Base-by-base conservation (phyloP, 1,284 basidiomycete genomes). In the Ceratobasidium sp. region DNA sequence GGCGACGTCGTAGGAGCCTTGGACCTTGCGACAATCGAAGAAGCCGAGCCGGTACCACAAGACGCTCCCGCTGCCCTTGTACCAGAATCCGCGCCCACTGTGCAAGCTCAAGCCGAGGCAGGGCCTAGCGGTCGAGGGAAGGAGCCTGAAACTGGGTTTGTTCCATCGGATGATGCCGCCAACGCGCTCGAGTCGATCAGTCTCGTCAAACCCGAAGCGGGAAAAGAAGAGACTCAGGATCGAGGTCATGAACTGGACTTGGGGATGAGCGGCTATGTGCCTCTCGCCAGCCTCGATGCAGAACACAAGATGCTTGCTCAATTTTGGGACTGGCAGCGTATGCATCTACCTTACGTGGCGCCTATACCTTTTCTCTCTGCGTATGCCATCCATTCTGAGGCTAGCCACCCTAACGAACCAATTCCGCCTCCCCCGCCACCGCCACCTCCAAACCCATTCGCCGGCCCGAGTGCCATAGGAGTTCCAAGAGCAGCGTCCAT, bases 291-390 rank as follows among this genome's bases (percentile, higher is more conserved):
- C 20, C 49, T 75, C 47, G 71, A 51, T 2, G 37, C 49, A 3
- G 71, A 75, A 56, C 71, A 75, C 42, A 56, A 75, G 28, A 33
- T 75, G n/a, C 61, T 75, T 8, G 71, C 71, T 26, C 61, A 75
- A 26, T 75, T 75, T 42, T 75, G 71, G 71, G 71, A 75, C 60
- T 75, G 71, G 71, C 71, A 75, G 37, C 71, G 71, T 5, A 75
- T 75, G 71, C 71, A 75, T 42, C 15, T 75, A 20, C 71, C 71
- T 8, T 75, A 64, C 28, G 71, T 75, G 23, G 71, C 71, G 2
- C 71, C 71, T 28, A 61, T 65, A 4, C 71, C 71, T 53, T 75
- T 75, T 35, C 71, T 75, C n/a, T 64, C 60, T n/a, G 71, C 71
- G 2, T 75, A 75, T 63, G 71, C 71, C 28, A 63, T 75, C 37